Evolutionary conservation across 1,139 yeast species (phyloP).

Genomic region (Yamadazyma membranifaciens): DNA sequence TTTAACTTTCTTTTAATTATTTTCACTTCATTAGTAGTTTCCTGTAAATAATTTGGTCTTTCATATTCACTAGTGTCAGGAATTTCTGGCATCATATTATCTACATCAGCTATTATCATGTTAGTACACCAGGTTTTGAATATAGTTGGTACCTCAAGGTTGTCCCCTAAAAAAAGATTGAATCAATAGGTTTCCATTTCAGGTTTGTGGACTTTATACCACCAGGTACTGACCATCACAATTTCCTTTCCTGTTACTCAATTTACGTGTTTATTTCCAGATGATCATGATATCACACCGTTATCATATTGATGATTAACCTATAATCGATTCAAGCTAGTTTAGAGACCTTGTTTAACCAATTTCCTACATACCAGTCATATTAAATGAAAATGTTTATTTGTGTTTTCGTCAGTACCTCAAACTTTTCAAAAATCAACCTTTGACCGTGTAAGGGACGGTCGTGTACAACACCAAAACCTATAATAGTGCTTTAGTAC

Average conservation of each 20-base stretch:
- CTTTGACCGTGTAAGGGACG: slow-evolving; percentile 4
- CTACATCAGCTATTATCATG: slow-evolving; percentile 15
- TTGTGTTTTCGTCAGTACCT: slow-evolving; percentile 11
- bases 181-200: too few species aligned
- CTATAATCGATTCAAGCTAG: not conserved
- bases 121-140: too few species aligned
- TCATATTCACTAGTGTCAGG: slow-evolving; percentile 18
- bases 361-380: slow-evolving; percentile 10
- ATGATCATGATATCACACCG: too few species aligned
- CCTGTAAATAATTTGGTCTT: slow-evolving; percentile 10
- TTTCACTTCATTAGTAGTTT: slow-evolving; percentile 40
- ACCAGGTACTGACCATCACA: too few species aligned
- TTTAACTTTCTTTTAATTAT: slow-evolving; percentile 79
- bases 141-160: too few species aligned
- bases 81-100: slow-evolving; percentile 18
- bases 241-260: too few species aligned
- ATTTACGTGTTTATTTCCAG: too few species aligned
- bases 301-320: too few species aligned
- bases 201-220: too few species aligned
- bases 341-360: not conserved
- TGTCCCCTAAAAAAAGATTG: too few species aligned
- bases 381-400: slow-evolving; percentile 7
- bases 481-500: too few species aligned
- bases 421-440: slow-evolving; percentile 3
- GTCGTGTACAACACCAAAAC: slow-evolving; percentile 3